Evolutionary conservation across 139 green algal species (phyloP).

Genomic region (Deuterostichococcus epilithicus): DNA sequence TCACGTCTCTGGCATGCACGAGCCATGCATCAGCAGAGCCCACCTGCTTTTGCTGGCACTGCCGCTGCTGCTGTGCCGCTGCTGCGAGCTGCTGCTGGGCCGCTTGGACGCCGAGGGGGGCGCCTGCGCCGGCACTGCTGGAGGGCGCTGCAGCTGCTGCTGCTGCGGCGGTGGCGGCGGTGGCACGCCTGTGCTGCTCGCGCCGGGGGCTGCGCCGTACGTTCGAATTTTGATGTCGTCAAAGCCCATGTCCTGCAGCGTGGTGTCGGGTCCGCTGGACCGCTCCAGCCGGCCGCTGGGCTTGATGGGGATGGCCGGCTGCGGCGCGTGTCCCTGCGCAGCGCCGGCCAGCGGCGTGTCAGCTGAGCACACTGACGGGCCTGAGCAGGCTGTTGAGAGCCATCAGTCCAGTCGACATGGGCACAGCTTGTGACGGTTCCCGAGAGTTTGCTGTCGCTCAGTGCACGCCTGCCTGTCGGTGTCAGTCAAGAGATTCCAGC

Average conservation of each 20-base stretch:
- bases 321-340: background rate
- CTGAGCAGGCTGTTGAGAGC: too few species aligned
- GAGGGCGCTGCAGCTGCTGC: background rate
- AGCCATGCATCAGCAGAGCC: background rate
- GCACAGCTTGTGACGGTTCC: too few species aligned
- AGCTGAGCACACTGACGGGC: too few species aligned
- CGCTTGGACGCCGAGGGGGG: background rate
- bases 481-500: too few species aligned
- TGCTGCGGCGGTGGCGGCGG: constrained; percentile 13
- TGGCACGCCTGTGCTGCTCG: background rate
- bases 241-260: constrained; percentile 29
- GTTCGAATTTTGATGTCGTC: background rate
- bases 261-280: constrained; percentile 28
- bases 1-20: too few species aligned
- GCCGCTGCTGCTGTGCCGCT: constrained; percentile 2
- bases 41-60: background rate
- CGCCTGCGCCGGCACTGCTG: constrained; percentile 7
- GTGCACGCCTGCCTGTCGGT: too few species aligned
- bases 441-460: too few species aligned
- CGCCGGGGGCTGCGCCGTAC: background rate
- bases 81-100: background rate
- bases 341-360: background rate
- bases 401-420: too few species aligned
- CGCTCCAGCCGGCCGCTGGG: constrained; percentile 30
- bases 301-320: background rate